phyloP scores from a whole-genome alignment of 2,329 filamentous ascomycete species.

The Aurifilum marmelostoma region DNA sequence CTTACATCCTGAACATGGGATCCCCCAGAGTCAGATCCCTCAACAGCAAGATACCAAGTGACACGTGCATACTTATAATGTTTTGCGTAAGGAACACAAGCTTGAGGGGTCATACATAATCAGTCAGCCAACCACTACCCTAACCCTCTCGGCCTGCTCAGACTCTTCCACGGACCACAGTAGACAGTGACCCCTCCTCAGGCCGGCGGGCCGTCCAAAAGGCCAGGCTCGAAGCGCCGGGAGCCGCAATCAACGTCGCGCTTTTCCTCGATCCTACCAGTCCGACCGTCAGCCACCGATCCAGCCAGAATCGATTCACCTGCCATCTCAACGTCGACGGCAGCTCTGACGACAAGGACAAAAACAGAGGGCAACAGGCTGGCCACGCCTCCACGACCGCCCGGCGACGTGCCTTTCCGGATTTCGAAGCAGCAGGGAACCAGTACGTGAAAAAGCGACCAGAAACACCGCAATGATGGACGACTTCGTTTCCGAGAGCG shows the following conservation, averaged over 20 bases:
- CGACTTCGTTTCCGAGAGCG: conserved; percentile 95
- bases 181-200: conserved; percentile 4
- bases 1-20: not conserved
- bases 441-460: not conserved
- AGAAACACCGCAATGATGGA: conserved; percentile 67
- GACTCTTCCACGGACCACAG: too few species aligned
- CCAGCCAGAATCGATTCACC: not conserved
- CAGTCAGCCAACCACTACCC: not conserved
- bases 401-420: not conserved
- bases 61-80: not conserved
- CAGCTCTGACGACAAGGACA: not conserved
- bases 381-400: not conserved
- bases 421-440: not conserved
- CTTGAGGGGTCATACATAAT: not conserved
- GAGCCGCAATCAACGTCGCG: conserved; percentile 4
- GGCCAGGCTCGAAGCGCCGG: not conserved
- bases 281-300: not conserved
- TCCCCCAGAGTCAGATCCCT: not conserved
- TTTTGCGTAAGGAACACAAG: not conserved
- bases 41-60: not conserved
- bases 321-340: not conserved
- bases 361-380: not conserved
- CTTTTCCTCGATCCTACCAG: not conserved
- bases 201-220: not conserved
- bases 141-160: not conserved